These are phyloP conservation scores for Anisogramma anomala DNA, from an alignment of 2,329 filamentous ascomycete species.

Conservation along the genomic window DNA sequence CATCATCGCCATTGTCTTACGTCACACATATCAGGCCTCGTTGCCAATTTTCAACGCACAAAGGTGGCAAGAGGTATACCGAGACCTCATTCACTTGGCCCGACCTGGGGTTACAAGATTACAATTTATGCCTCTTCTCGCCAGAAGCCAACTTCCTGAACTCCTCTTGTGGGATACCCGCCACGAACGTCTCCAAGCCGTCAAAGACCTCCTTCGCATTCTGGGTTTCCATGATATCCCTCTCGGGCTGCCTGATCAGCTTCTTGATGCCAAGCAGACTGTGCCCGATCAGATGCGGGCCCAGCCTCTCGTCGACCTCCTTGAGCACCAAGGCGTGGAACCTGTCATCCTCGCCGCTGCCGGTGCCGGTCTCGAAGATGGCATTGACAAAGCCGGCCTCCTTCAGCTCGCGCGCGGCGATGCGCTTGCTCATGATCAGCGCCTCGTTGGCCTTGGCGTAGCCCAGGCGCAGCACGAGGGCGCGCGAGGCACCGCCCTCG, in stretches of 20 bases:
- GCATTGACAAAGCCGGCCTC: conserved; percentile 75
- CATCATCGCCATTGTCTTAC: too few species aligned
- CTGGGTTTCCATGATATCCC: conserved; percentile 61
- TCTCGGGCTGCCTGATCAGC: conserved; percentile 63
- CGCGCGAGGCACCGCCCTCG: conserved; percentile 71
- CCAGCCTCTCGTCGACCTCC: conserved; percentile 73
- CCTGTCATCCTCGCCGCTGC: conserved; percentile 49
- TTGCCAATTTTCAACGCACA: too few species aligned
- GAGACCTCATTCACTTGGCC: too few species aligned
- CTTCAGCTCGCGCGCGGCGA: conserved; percentile 62
- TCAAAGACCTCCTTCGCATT: conserved; percentile 78
- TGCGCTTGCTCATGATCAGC: conserved; percentile 75
- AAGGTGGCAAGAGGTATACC: too few species aligned
- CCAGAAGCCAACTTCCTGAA: conserved; percentile 76
- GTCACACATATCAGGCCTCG: too few species aligned
- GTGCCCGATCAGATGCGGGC: conserved; percentile 66
- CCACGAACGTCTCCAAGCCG: conserved; percentile 69
- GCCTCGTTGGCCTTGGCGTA: conserved; percentile 81
- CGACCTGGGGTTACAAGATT: too few species aligned
- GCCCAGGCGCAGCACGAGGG: conserved; percentile 70
- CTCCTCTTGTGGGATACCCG: conserved; percentile 75
- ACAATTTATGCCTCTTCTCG: conserved; percentile 92
- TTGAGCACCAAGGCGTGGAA: conserved; percentile 62
- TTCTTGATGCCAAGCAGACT: conserved; percentile 77
- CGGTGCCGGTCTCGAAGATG: conserved; percentile 47